Evolutionary conservation across 495 filamentous ascomycete genomes (phyloP).

Genomic region (Aspergillus kassunensis): DNA sequence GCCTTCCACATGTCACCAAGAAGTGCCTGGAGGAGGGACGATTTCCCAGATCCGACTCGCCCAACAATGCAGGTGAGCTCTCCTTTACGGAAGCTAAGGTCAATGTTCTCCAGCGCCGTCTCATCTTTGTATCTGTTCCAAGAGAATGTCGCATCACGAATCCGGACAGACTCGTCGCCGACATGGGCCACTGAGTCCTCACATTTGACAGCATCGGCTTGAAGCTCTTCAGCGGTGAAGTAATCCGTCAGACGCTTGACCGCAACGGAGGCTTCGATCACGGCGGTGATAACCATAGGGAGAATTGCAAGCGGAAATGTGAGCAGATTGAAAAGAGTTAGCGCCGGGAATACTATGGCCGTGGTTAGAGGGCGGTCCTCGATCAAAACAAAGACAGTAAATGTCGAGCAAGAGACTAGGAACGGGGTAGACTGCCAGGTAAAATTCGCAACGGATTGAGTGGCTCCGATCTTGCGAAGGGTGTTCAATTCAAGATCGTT

Average conservation of each 20-base stretch:
- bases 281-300: slow-evolving; percentile 95
- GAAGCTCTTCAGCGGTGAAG: slow-evolving; percentile 84
- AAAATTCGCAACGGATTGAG: slow-evolving; percentile 91
- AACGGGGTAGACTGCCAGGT: slow-evolving; percentile 99
- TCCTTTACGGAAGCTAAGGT: slow-evolving; percentile 82
- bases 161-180: slow-evolving; percentile 79
- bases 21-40: slow-evolving; percentile 80
- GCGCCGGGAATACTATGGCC: slow-evolving; percentile 90
- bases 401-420: slow-evolving; percentile 95
- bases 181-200: slow-evolving; percentile 62
- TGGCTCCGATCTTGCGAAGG: slow-evolving; percentile 90
- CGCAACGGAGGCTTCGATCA: slow-evolving; percentile 94
- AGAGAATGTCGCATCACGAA: slow-evolving; percentile 85
- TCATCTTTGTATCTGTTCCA: slow-evolving; percentile 77
- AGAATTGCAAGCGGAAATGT: slow-evolving; percentile 93
- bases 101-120: slow-evolving; percentile 68
- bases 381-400: slow-evolving; percentile 88
- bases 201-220: slow-evolving; percentile 71
- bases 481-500: slow-evolving; percentile 96
- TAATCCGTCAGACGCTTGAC: slow-evolving; percentile 81
- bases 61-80: slow-evolving; percentile 92
- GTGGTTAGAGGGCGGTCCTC: slow-evolving; percentile 77
- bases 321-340: slow-evolving; percentile 88
- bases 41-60: slow-evolving; percentile 93
- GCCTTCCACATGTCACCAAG: slow-evolving; percentile 90